Evolutionary conservation across 2,329 filamentous ascomycete genomes (phyloP).

Genomic region (Fusarium sp.): DNA sequence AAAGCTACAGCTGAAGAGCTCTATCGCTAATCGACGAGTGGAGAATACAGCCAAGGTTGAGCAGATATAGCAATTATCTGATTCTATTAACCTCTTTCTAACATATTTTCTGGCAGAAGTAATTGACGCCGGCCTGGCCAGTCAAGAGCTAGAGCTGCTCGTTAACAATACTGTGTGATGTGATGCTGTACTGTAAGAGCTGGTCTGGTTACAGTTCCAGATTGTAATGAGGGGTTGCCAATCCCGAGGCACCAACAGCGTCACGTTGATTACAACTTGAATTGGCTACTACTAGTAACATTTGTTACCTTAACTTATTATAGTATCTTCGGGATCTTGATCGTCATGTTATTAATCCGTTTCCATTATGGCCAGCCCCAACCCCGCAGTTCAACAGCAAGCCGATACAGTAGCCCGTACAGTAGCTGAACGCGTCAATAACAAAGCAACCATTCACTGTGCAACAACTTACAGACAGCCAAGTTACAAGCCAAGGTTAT

Average conservation of each 20-base stretch:
- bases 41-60: not conserved
- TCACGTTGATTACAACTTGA: constrained; percentile 27
- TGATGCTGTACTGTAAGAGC: not conserved
- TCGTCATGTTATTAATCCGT: constrained; percentile 22
- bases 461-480: constrained; percentile 2
- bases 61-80: accelerated
- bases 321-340: constrained; percentile 1
- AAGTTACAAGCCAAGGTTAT: constrained; percentile 6
- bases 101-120: not conserved
- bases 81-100: not conserved
- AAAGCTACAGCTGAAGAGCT: not conserved
- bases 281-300: constrained; percentile 17
- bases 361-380: constrained; percentile 6
- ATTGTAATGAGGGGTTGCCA: constrained; percentile 16
- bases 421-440: constrained; percentile 21
- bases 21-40: not conserved
- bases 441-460: constrained; percentile 14
- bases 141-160: not conserved
- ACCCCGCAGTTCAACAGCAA: constrained; percentile 30
- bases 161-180: not conserved
- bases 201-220: not conserved
- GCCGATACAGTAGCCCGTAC: constrained; percentile 10
- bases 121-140: not conserved
- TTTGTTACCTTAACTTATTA: not conserved
- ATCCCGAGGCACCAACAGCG: constrained; percentile 29